These are phyloP conservation scores for Fomitiporia mediterranea DNA, from an alignment of 1,284 basidiomycete genomes.

Conservation along the genomic window DNA sequence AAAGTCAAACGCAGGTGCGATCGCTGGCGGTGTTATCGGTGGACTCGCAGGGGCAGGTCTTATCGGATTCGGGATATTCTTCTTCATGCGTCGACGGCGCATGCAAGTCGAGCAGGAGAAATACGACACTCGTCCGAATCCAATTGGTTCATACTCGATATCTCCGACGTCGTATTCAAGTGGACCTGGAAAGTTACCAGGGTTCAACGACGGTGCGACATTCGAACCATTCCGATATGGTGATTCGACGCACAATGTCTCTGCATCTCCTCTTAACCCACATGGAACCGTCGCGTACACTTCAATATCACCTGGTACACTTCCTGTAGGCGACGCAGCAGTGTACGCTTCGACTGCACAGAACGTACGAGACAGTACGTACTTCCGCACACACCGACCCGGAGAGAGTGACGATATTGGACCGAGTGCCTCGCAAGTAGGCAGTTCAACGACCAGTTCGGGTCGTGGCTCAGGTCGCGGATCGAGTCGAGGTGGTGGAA, in stretches of 20 bases:
- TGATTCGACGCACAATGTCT: background rate
- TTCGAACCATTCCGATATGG: conserved; percentile 14
- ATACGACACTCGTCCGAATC: background rate
- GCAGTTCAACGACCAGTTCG: background rate
- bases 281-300: background rate
- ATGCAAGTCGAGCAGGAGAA: background rate
- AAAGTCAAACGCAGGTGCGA: conserved; percentile 13
- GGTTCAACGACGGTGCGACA: conserved; percentile 2
- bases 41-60: conserved; percentile 5
- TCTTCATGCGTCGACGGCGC: conserved; percentile 13
- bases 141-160: background rate
- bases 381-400: conserved; percentile 6
- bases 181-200: background rate
- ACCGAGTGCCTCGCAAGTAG: conserved; percentile 12
- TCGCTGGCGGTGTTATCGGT: conserved; percentile 20
- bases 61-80: conserved; percentile 10
- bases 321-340: background rate
- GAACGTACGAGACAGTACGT: conserved; percentile 10
- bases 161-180: background rate
- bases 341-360: background rate
- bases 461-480: background rate
- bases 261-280: background rate
- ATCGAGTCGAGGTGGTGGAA: background rate
- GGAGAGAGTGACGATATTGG: conserved; percentile 15
- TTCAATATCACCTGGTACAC: background rate